Conservation (phyloP, 371 early-diverging fungal genomes). For the Capillidium heterosporum region DNA sequence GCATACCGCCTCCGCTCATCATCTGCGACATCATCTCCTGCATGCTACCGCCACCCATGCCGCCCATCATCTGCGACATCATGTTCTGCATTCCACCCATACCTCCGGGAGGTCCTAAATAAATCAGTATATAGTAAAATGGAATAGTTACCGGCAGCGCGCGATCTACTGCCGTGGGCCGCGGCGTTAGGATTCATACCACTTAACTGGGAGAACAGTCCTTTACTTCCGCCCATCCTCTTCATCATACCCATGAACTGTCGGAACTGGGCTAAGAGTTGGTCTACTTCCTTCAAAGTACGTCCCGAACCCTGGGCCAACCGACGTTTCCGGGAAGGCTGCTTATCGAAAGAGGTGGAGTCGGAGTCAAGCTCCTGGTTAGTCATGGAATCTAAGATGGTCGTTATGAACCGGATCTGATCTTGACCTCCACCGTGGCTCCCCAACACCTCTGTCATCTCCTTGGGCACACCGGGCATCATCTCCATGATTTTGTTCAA, state of each 20-base stretch:
- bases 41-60: not conserved
- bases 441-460: conserved; percentile 49
- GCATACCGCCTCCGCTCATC: conserved; percentile 49
- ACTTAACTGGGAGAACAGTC: conserved; percentile 32
- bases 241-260: conserved; percentile 86
- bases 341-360: conserved; percentile 63
- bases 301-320: conserved; percentile 89
- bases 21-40: not conserved
- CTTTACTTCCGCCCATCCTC: conserved; percentile 88
- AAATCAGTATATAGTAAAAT: no score
- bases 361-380: conserved; percentile 86
- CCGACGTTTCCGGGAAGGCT: conserved; percentile 63
- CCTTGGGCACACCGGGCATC: conserved; percentile 92
- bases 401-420: conserved; percentile 72
- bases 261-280: conserved; percentile 65
- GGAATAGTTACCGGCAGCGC: no score
- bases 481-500: conserved; percentile 91
- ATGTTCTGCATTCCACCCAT: conserved; percentile 54
- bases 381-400: conserved; percentile 96
- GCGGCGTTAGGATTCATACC: conserved; percentile 25
- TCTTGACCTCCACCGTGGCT: conserved; percentile 65
- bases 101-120: conserved; percentile 46
- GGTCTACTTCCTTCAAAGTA: conserved; percentile 66
- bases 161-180: conserved; percentile 28
- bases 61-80: conserved; percentile 47